A percentile compares a stretch with the other conserved stretches of the same genome.
phyloP scores from a whole-genome alignment of 1,284 basidiomycete genomes.

The Ganoderma lucidum region DNA sequence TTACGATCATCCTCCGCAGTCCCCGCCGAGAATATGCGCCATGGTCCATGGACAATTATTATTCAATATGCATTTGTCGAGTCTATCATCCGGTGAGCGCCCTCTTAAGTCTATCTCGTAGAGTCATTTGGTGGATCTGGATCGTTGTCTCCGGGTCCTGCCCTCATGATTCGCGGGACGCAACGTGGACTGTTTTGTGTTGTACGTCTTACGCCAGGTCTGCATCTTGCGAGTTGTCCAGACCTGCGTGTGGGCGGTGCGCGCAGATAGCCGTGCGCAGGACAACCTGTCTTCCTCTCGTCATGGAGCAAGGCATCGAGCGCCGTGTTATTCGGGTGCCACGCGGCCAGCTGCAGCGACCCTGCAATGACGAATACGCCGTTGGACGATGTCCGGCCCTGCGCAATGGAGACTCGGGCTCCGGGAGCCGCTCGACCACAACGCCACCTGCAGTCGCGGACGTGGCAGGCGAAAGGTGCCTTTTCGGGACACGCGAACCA shows the following conservation, averaged over 20 bases:
- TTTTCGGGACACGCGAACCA: not conserved
- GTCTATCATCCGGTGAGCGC: conserved; percentile 5
- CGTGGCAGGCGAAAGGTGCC: conserved; percentile 7
- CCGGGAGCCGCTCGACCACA: conserved; percentile 2
- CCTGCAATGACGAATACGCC: not conserved
- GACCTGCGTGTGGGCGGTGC: not conserved
- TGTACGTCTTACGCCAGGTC: conserved; percentile 8
- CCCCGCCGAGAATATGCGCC: not conserved
- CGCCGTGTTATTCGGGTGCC: conserved; percentile 8
- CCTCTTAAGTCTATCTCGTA: conserved; percentile 1
- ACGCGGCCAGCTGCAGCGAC: not conserved
- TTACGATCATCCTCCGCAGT: not conserved
- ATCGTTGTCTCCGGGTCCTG: not conserved
- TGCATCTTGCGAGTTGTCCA: not conserved
- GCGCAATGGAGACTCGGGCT: conserved; percentile 2
- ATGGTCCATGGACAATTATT: not conserved
- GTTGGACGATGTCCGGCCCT: not conserved
- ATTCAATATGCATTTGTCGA: not conserved
- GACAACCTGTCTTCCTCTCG: conserved; percentile 6
- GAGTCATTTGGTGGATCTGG: conserved; percentile 6
- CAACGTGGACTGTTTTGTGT: not conserved
- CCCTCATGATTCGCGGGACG: conserved; percentile 8
- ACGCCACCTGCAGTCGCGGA: not conserved
- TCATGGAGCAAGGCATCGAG: conserved; percentile 2
- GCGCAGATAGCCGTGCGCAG: not conserved